These are phyloP conservation scores for Nakazawaea anatomiae DNA, from an alignment of 805 yeast species.

Conservation along the genomic window DNA sequence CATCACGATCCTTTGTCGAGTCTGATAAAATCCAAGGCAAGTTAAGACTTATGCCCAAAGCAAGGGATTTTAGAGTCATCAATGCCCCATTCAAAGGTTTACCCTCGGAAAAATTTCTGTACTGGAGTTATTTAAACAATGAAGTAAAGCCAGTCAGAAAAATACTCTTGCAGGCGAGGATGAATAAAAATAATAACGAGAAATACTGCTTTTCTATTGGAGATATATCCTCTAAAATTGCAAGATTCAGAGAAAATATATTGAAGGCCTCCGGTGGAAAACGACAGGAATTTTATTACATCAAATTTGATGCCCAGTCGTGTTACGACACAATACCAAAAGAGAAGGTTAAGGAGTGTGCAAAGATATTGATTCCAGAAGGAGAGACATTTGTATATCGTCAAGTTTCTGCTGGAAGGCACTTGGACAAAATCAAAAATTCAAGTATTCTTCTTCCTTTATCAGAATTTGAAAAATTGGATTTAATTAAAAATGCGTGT, in stretches of 20 bases:
- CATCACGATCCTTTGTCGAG: conserved; percentile 12
- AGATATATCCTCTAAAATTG: conserved; percentile 37
- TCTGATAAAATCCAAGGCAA: conserved; percentile 31
- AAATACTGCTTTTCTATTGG: conserved; percentile 26
- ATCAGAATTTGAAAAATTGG: conserved; percentile 11
- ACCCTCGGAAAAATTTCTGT: conserved; percentile 27
- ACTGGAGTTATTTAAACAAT: conserved; percentile 26
- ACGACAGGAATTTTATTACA: conserved; percentile 37
- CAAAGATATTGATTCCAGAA: conserved; percentile 23
- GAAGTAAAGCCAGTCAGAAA: conserved; percentile 38
- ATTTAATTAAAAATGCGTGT: conserved; percentile 14
- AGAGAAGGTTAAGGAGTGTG: conserved; percentile 28
- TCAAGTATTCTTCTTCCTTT: conserved; percentile 10
- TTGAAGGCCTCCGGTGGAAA: conserved; percentile 11
- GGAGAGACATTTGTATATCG: conserved; percentile 4
- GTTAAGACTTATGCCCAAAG: conserved; percentile 55
- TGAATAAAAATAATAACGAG: conserved; percentile 10
- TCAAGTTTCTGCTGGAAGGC: conserved; percentile 7
- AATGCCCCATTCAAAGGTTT: conserved; percentile 44
- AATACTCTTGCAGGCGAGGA: conserved; percentile 28
- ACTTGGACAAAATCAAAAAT: conserved; percentile 11
- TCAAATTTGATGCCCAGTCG: conserved; percentile 70
- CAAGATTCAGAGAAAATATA: conserved; percentile 28
- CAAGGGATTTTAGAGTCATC: conserved; percentile 51
- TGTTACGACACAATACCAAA: conserved; percentile 75